phyloP scores from a whole-genome alignment of 441 rosid genomes.

The Populus hybrid region DNA sequence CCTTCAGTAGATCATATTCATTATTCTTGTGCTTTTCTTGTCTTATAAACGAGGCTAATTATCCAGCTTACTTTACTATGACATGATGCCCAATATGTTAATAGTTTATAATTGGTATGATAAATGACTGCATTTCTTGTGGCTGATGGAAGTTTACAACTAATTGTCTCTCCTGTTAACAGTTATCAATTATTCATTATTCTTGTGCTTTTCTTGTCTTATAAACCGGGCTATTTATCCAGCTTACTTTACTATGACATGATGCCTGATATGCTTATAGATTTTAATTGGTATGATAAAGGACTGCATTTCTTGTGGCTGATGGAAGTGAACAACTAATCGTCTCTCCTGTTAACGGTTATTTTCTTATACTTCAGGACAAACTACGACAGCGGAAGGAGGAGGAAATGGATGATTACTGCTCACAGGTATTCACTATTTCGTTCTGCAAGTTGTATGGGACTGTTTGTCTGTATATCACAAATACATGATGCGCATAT shows the following conservation, averaged over 20 bases:
- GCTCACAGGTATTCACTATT: slow-evolving; percentile 70
- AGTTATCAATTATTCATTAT: background rate
- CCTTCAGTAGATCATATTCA: background rate
- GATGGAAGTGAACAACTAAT: background rate
- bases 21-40: background rate
- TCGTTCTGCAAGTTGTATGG: slow-evolving; percentile 12
- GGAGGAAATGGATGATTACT: slow-evolving; percentile 97
- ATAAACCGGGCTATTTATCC: background rate
- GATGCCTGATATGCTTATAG: background rate
- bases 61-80: background rate
- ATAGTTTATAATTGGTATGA: background rate
- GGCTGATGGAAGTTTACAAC: background rate
- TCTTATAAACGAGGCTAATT: background rate
- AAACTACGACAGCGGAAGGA: slow-evolving; percentile 87
- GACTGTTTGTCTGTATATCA: slow-evolving; percentile 1
- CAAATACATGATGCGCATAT: background rate
- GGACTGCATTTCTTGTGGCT: background rate
- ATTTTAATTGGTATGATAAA: background rate
- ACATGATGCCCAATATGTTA: background rate
- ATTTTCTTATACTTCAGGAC: slow-evolving; percentile 47
- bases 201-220: background rate
- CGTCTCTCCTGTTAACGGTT: background rate
- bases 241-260: background rate
- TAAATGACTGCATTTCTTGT: background rate
- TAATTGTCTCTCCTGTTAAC: background rate